Conservation (phyloP, 139 green algal species). For the Closterium sp. region DNA sequence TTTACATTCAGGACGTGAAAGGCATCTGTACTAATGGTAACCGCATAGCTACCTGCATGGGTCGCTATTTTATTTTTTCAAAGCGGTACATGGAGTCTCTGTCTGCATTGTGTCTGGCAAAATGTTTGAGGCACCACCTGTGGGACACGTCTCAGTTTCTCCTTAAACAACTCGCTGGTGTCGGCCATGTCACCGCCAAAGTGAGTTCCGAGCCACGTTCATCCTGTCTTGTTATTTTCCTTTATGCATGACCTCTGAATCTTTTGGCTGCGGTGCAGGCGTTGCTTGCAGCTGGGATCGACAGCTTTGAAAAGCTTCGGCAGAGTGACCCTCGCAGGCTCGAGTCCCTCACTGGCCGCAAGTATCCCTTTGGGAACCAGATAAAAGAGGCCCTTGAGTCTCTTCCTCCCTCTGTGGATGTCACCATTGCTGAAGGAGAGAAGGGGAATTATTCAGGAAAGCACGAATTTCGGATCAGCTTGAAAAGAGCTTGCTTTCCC, state of each 20-base stretch:
- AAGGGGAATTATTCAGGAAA: background rate
- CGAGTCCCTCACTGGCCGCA: constrained; percentile 26
- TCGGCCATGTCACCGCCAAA: constrained; percentile 25
- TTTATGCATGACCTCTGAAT: background rate
- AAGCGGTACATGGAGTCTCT: constrained; percentile 28
- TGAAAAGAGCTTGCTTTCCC: too few relatives aligned
- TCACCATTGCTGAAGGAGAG: background rate
- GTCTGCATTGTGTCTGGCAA: background rate
- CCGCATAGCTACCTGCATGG: constrained; percentile 33
- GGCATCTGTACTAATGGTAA: constrained; percentile 30
- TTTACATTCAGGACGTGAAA: constrained; percentile 31
- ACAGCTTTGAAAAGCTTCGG: constrained; percentile 8
- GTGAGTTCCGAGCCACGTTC: background rate
- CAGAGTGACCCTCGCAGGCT: constrained; percentile 21
- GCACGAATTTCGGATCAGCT: background rate
- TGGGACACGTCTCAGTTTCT: constrained; percentile 24
- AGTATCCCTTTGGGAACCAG: constrained; percentile 45
- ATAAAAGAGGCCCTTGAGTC: constrained; percentile 21
- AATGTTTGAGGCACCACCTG: constrained; percentile 15
- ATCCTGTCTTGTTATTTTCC: background rate
- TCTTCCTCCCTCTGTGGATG: constrained; percentile 2
- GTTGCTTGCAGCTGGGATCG: constrained; percentile 14
- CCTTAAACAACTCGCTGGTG: constrained; percentile 29
- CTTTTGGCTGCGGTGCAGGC: constrained; percentile 1
- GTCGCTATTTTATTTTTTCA: constrained; percentile 13